Evolutionary conservation across 345 rosid species (phyloP), one percentile per base, ranked within the genome.

Genomic region (Citrus maxima): DNA sequence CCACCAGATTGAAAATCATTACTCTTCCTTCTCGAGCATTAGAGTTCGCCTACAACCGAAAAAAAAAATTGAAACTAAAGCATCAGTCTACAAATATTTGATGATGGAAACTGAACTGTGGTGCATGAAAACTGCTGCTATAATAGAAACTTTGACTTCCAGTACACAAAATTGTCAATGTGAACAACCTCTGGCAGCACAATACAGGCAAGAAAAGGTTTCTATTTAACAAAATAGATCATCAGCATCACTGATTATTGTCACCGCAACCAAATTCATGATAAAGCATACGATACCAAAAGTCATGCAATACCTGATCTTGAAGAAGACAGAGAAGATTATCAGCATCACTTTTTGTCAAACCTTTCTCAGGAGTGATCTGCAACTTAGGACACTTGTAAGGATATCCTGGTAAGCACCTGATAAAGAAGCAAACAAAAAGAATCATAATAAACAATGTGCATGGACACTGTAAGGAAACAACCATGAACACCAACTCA

Each of bases 331-430:
- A 81, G 35, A 93, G 81, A 85, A 95, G 98, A 69, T 85, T 92
- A 69, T 93, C 95, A 64, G 88, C 91, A 66, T 93, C 93, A 66
- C 64, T 82, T 84, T 86, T 72, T 46, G 95, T 88, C 78, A 95
- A 86, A 66, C 98, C 99, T 81, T 88, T 84, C 80, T 93, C 99
- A 18, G 94, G 93, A 83, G 87, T 90, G 77, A 93, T 85, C 86
- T 87, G 91, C 84, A 95, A 84, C 88, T 88, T 95, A 0, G 98
- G 99, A 55, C 90, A 89, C 88, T 95, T 95, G 91, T 87, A 88
- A 72, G 99, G 99, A 88, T 95, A 95, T 69, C 98, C 99, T 2
- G 99, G 98, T 82, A 91, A 86, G 88, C 95, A 95, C 84, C 99
- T 95, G 81, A 78, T 62, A 61, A 78, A 82, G 67, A 82, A 37